Conservation (phyloP, 768 basidiomycete genomes). For the Pholiota molesta region DNA sequence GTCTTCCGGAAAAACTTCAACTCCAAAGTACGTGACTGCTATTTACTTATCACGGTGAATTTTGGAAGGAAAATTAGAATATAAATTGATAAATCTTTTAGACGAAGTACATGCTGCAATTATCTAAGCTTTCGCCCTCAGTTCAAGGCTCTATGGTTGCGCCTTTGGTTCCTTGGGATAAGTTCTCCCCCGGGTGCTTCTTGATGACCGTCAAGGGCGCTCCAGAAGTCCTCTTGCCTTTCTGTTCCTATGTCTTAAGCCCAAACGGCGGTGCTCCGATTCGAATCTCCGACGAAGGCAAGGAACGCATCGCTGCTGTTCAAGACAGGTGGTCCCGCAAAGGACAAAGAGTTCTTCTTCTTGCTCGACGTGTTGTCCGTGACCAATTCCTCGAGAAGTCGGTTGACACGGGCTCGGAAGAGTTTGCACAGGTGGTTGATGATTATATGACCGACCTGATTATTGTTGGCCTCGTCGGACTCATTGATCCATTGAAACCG, state of each 20-base stretch:
- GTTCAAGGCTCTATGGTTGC: slow-evolving; percentile 19
- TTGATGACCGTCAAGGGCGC: slow-evolving; percentile 35
- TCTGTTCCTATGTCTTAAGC: slow-evolving; percentile 41
- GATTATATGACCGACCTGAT: slow-evolving; percentile 46
- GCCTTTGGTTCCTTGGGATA: slow-evolving; percentile 27
- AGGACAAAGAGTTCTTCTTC: slow-evolving; percentile 65
- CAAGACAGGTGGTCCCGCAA: slow-evolving; percentile 53
- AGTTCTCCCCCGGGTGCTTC: slow-evolving; percentile 23
- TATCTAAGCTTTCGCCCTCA: slow-evolving; percentile 28
- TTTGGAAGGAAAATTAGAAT: not conserved
- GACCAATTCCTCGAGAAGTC: slow-evolving; percentile 33
- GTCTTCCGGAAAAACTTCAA: slow-evolving; percentile 40
- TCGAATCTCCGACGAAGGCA: slow-evolving; percentile 31
- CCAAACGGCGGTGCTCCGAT: slow-evolving; percentile 36
- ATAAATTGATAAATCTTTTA: slow-evolving; percentile 17
- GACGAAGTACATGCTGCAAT: slow-evolving; percentile 59
- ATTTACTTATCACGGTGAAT: not conserved
- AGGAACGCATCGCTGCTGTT: slow-evolving; percentile 32
- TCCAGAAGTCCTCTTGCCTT: slow-evolving; percentile 50
- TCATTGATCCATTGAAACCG: slow-evolving; percentile 60
- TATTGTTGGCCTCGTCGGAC: slow-evolving; percentile 59
- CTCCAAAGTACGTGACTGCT: slow-evolving; percentile 31
- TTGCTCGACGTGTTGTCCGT: slow-evolving; percentile 48
- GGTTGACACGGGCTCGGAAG: slow-evolving; percentile 38
- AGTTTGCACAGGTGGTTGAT: slow-evolving; percentile 41